Evolutionary conservation across 805 yeast genomes (phyloP).

Genomic region (Lachancea lanzarotensis): DNA sequence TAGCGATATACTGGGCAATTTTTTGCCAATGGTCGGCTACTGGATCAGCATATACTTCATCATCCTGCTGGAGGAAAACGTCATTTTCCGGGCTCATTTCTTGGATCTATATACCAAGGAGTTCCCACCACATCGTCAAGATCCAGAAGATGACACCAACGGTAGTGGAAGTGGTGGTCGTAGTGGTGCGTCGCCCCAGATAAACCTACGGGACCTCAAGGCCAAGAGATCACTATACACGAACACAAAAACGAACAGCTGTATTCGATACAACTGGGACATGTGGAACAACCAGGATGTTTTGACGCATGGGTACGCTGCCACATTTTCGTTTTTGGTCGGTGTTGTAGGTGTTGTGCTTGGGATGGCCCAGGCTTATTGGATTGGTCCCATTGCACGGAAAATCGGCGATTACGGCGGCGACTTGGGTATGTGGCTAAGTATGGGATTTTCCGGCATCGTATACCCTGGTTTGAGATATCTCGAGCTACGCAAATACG

Average conservation of each 20-base stretch:
- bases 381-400: constrained; percentile 68
- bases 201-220: constrained; percentile 5
- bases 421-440: constrained; percentile 76
- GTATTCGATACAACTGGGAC: constrained; percentile 54
- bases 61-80: constrained; percentile 65
- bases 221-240: neutral
- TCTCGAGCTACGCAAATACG: constrained; percentile 52
- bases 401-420: constrained; percentile 63
- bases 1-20: constrained; percentile 66
- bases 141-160: constrained; percentile 6
- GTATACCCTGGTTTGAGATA: constrained; percentile 62
- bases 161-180: too few relatives aligned
- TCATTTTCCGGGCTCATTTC: constrained; percentile 52
- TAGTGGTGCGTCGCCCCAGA: constrained; percentile 7
- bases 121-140: constrained; percentile 28
- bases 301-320: constrained; percentile 68
- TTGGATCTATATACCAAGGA: constrained; percentile 40
- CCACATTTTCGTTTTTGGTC: constrained; percentile 52
- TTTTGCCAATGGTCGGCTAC: constrained; percentile 86
- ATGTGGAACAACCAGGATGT: constrained; percentile 60
- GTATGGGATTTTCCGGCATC: constrained; percentile 62
- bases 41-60: constrained; percentile 80
- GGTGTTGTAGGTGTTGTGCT: constrained; percentile 80
- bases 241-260: constrained; percentile 23
- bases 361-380: constrained; percentile 86